Conservation (phyloP, 768 basidiomycete species). For the Hericium coralloides region DNA sequence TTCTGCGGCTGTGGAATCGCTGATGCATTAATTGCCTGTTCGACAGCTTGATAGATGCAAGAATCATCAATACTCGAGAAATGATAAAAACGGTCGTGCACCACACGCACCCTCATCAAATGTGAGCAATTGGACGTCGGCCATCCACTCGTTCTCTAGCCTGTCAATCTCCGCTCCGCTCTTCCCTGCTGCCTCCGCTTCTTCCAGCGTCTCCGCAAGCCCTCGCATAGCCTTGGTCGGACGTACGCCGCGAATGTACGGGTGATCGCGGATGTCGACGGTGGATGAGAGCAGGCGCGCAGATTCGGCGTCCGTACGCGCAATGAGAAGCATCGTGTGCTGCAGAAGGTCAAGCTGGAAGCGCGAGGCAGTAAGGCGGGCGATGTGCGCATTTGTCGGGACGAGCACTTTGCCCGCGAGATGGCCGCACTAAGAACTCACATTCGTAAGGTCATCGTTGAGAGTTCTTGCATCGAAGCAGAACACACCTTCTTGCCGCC, state of each 20-base stretch:
- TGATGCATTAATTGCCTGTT: conserved; percentile 45
- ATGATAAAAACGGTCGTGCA: neutral
- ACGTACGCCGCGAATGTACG: conserved; percentile 61
- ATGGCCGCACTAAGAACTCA: conserved; percentile 58
- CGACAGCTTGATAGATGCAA: conserved; percentile 38
- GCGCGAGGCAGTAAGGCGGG: conserved; percentile 75
- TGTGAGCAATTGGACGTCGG: conserved; percentile 59
- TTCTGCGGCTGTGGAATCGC: conserved; percentile 37
- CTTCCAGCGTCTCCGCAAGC: conserved; percentile 62
- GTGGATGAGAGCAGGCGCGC: conserved; percentile 79
- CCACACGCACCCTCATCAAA: conserved; percentile 66
- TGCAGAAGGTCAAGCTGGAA: conserved; percentile 90
- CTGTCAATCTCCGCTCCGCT: conserved; percentile 61
- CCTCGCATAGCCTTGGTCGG: conserved; percentile 30
- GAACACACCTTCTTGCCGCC: conserved; percentile 77
- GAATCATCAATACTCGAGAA: neutral
- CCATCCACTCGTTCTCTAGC: conserved; percentile 72
- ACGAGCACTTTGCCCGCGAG: conserved; percentile 90
- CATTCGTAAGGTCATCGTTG: neutral
- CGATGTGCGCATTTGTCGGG: conserved; percentile 79
- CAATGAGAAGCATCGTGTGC: conserved; percentile 82
- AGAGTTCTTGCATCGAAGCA: neutral
- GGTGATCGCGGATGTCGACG: conserved; percentile 76
- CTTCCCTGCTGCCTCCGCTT: conserved; percentile 55
- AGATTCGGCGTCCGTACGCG: conserved; percentile 87